phyloP scores from a whole-genome alignment of 352 stramenopile species.

The Globisporangium splendens region DNA sequence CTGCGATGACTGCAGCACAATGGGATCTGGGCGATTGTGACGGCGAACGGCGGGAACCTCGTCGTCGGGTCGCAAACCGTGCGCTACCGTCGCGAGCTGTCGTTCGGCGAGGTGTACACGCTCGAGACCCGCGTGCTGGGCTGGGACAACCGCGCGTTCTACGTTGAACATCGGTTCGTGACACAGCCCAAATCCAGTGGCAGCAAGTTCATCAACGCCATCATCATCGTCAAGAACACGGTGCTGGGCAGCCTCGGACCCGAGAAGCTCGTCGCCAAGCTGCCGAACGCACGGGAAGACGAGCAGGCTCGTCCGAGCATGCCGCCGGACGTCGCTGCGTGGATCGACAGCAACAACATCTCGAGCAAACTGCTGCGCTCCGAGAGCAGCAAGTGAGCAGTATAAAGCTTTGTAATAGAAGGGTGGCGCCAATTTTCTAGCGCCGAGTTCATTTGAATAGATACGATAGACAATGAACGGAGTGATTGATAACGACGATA shows the following conservation, averaged over 20 bases:
- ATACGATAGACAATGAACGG: neutral
- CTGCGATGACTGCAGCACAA: conserved; percentile 45
- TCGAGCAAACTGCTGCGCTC: conserved; percentile 70
- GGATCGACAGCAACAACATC: conserved; percentile 72
- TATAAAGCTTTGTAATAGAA: neutral
- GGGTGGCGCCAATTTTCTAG: neutral
- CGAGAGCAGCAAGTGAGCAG: conserved; percentile 20
- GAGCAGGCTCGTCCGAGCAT: conserved; percentile 37
- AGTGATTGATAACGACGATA: neutral
- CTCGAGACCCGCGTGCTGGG: conserved; percentile 73
- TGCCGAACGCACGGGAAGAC: conserved; percentile 27
- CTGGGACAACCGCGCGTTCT: conserved; percentile 83
- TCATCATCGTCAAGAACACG: conserved; percentile 86
- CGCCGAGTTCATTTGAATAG: no score
- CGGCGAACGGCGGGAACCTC: conserved; percentile 55
- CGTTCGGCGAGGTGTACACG: conserved; percentile 60
- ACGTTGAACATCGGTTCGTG: conserved; percentile 84
- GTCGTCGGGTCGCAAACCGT: conserved; percentile 79
- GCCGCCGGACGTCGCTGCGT: conserved; percentile 48
- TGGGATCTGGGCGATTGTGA: conserved; percentile 69
- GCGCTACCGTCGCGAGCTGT: conserved; percentile 78
- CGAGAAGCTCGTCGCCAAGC: conserved; percentile 56
- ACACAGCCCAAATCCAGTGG: conserved; percentile 26
- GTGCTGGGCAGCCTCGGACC: conserved; percentile 66
- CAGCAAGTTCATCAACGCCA: conserved; percentile 73